These are phyloP conservation scores for Teratosphaeria gauchensis DNA, from an alignment of 2,329 filamentous ascomycete genomes.

Conservation along the genomic window DNA sequence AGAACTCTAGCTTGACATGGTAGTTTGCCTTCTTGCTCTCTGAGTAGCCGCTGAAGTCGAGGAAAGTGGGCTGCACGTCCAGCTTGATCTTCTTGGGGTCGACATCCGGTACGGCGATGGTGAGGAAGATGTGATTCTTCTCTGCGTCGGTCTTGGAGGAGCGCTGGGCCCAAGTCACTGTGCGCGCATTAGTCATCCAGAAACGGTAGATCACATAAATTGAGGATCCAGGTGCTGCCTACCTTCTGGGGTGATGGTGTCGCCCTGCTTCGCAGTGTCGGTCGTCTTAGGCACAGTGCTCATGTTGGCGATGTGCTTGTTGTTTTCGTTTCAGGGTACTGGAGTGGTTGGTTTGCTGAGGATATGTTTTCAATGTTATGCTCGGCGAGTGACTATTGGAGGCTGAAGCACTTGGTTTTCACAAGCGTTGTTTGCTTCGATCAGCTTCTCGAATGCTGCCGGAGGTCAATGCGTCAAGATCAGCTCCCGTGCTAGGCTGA, in stretches of 20 bases:
- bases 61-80: constrained; percentile 64
- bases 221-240: constrained; percentile 3
- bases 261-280: constrained; percentile 12
- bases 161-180: constrained; percentile 97
- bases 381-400: background rate
- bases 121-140: constrained; percentile 94
- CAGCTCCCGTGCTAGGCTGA: background rate
- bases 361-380: constrained; percentile 4
- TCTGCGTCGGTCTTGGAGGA: constrained; percentile 67
- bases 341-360: constrained; percentile 6
- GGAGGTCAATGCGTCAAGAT: background rate
- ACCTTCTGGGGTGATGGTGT: constrained; percentile 30
- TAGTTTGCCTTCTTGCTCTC: constrained; percentile 79
- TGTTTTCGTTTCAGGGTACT: constrained; percentile 20
- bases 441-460: background rate
- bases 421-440: background rate
- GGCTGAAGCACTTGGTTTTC: background rate
- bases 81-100: constrained; percentile 66
- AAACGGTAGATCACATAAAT: background rate
- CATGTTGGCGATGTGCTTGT: constrained; percentile 12
- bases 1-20: constrained; percentile 78
- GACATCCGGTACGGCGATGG: constrained; percentile 81
- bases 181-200: background rate
- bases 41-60: constrained; percentile 76
- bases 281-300: constrained; percentile 17